These are phyloP conservation scores for Tricholoma hemisulphureum DNA, from an alignment of 768 basidiomycete species.

Conservation along the genomic window DNA sequence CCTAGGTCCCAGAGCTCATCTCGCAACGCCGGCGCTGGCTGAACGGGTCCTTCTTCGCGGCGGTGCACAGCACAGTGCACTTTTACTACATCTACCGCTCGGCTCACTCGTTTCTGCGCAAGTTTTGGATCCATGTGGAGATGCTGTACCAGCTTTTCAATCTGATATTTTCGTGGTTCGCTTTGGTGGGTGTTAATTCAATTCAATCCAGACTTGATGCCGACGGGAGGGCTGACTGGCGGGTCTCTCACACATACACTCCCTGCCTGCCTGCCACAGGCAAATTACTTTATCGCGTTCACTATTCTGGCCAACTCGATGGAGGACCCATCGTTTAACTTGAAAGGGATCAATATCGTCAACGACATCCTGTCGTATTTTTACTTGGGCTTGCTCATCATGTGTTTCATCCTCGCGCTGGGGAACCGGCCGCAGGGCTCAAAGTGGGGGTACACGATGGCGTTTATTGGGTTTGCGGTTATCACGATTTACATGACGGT, in stretches of 20 bases:
- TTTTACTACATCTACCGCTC: conserved; percentile 96
- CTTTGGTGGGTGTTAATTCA: conserved; percentile 70
- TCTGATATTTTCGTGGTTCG: conserved; percentile 90
- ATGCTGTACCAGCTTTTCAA: conserved; percentile 90
- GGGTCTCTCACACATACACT: too few relatives aligned
- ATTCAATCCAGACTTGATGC: too few relatives aligned
- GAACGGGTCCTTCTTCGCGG: conserved; percentile 98
- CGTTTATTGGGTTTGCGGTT: conserved; percentile 83
- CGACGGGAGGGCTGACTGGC: too few relatives aligned
- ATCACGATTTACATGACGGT: conserved; percentile 98
- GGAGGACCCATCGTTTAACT: conserved; percentile 57
- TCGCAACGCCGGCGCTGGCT: conserved; percentile 96
- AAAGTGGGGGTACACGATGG: conserved; percentile 81
- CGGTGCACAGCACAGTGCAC: conserved; percentile 86
- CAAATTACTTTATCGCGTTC: conserved; percentile 92
- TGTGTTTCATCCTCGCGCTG: conserved; percentile 83
- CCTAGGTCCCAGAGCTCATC: conserved; percentile 84
- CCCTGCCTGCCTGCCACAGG: conserved; percentile 37
- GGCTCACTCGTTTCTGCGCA: conserved; percentile 76
- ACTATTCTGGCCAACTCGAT: conserved; percentile 72
- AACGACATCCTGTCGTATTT: conserved; percentile 83
- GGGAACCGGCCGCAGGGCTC: conserved; percentile 92
- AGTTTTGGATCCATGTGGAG: conserved; percentile 94
- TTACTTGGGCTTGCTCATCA: conserved; percentile 83
- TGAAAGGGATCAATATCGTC: conserved; percentile 64